phyloP scores from a whole-genome alignment of 768 basidiomycete species.

The Baorangia bicolor region DNA sequence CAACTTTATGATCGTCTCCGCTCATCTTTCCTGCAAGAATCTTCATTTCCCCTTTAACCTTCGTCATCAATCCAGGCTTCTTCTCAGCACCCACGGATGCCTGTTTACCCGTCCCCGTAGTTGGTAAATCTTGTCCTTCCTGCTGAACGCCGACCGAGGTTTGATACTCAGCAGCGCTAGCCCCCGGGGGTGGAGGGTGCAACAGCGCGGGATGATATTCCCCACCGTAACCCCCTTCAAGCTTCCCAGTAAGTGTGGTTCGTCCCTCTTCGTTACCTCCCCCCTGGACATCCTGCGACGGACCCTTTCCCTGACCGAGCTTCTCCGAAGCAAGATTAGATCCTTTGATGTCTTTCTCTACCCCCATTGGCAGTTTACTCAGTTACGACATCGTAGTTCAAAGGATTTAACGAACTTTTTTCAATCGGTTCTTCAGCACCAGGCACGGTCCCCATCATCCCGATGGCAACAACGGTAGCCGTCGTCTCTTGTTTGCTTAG shows the following conservation, averaged over 20 bases:
- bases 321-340: neutral
- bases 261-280: neutral
- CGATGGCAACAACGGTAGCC: neutral
- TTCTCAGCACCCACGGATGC: conserved; percentile 10
- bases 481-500: neutral
- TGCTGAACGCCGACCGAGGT: neutral
- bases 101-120: neutral
- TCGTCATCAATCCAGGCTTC: conserved; percentile 28
- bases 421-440: neutral
- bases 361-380: neutral
- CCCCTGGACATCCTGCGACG: neutral
- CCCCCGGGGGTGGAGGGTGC: conserved; percentile 26
- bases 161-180: conserved; percentile 16
- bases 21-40: conserved; percentile 32
- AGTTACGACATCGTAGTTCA: neutral
- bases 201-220: conserved; percentile 31
- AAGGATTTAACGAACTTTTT: conserved; percentile 10
- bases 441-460: neutral
- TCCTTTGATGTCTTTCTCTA: neutral
- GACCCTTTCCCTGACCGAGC: neutral
- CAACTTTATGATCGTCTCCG: conserved; percentile 28
- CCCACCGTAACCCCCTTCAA: conserved; percentile 7
- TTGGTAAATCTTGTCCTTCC: neutral
- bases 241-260: neutral
- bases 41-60: conserved; percentile 36